Evolutionary conservation across 2,329 filamentous ascomycete species (phyloP).

Genomic region (Ramularia endophylla): DNA sequence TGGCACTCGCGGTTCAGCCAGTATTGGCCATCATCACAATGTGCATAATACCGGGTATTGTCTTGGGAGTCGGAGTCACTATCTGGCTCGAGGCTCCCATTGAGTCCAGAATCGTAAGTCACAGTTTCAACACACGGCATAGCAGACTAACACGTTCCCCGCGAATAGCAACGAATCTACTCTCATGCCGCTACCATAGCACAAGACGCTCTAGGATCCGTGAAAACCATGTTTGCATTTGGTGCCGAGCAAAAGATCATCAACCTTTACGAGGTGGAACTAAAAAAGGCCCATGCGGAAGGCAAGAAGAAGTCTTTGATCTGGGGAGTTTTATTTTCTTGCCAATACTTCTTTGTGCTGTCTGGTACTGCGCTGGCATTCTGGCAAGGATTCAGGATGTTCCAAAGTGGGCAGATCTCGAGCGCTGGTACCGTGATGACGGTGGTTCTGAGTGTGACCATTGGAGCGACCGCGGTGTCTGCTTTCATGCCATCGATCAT

Average conservation of each 20-base stretch:
- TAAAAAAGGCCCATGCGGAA: constrained; percentile 39
- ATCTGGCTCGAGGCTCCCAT: constrained; percentile 32
- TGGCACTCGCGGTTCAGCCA: constrained; percentile 38
- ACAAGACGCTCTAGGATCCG: constrained; percentile 46
- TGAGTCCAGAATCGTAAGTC: constrained; percentile 29
- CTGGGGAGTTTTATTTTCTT: constrained; percentile 33
- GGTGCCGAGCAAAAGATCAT: constrained; percentile 41
- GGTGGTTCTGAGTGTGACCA: constrained; percentile 16
- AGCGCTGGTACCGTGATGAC: constrained; percentile 19
- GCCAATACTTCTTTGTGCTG: constrained; percentile 39
- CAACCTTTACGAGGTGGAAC: constrained; percentile 38
- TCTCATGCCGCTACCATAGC: constrained; percentile 42
- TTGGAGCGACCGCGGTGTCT: constrained; percentile 35
- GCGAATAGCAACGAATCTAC: constrained; percentile 29
- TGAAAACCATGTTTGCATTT: constrained; percentile 47
- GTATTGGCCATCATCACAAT: constrained; percentile 43
- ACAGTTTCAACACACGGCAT: not conserved
- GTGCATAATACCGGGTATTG: constrained; percentile 43
- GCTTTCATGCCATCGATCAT: constrained; percentile 38
- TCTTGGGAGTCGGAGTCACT: constrained; percentile 27
- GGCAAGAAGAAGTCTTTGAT: constrained; percentile 41
- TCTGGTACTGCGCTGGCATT: constrained; percentile 37
- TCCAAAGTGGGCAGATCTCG: constrained; percentile 26
- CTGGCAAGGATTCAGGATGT: constrained; percentile 41
- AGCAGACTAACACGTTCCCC: not conserved